Evolutionary conservation across 2,329 filamentous ascomycete genomes (phyloP).

Genomic region (Pseudopyrenochaeta lycopersici): DNA sequence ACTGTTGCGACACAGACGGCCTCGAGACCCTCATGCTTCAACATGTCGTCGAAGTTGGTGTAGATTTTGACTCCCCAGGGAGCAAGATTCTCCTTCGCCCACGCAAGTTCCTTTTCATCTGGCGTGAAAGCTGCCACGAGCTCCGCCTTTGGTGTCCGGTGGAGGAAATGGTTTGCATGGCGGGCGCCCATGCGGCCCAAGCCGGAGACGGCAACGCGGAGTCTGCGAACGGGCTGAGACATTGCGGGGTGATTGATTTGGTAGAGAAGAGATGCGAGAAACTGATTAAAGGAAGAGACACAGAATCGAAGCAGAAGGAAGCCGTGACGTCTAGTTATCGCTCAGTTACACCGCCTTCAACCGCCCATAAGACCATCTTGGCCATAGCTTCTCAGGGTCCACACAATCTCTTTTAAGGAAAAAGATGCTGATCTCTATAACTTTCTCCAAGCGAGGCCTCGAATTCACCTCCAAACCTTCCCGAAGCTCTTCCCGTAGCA

Average conservation of each 20-base stretch:
- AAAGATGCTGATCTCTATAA: conserved; percentile 1
- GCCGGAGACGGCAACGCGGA: conserved; percentile 56
- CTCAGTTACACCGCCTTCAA: conserved; percentile 6
- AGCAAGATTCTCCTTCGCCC: conserved; percentile 61
- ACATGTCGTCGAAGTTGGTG: conserved; percentile 65
- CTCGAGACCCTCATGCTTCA: conserved; percentile 63
- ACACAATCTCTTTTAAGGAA: conserved; percentile 3
- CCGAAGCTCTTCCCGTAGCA: neutral
- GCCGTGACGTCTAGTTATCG: neutral
- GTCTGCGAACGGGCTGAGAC: conserved; percentile 48
- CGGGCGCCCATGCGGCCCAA: conserved; percentile 61
- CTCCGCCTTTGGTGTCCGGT: conserved; percentile 56
- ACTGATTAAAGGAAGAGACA: neutral
- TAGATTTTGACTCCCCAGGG: conserved; percentile 64
- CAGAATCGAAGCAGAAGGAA: neutral
- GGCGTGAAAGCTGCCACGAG: conserved; percentile 60
- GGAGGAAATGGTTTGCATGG: conserved; percentile 58
- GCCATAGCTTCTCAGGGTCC: conserved; percentile 31
- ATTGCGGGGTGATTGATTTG: conserved; percentile 31
- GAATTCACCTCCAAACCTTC: neutral
- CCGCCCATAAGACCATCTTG: conserved; percentile 13
- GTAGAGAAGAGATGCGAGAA: neutral
- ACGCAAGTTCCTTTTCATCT: conserved; percentile 53
- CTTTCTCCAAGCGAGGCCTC: neutral
- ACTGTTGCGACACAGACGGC: conserved; percentile 65